Base-by-base conservation (phyloP, 805 yeast genomes). In the Pichia thaimueangensis region DNA sequence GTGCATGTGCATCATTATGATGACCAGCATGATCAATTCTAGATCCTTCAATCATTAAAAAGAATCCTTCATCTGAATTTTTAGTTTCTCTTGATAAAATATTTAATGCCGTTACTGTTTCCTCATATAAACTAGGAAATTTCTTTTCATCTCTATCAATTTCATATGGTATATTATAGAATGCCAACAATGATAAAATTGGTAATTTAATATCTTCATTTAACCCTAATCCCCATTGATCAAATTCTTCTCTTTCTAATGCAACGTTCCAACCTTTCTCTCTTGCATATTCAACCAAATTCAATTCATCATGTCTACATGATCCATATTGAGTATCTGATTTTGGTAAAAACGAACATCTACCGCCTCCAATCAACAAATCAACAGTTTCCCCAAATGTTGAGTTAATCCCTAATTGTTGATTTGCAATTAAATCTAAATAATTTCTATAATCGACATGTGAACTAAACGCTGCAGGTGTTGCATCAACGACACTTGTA, bases 21-120 rank as follows among this genome's bases (percentile, higher is more conserved):
- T 89, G 97, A 34, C 96, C 96, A 6, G 95, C 96, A 58, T 88
- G 96, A 64, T 89, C 97, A 55, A 89, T 88, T 61, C 96, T 74
- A 6, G 95, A 85, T 16, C 96, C 96, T 68, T 89, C 96, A 41
- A 89, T 77, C 61, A 89, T 60, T 45, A 89, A 62, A 67, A 89
- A 88, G 62, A 89, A 88, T 0, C 97, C 97, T 50, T 82, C 64
- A 16, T 86, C 93, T 2, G 85, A 74, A 51, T 86, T 73, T 49
- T 73, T 64, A 1, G 94, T 74, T 19, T 89, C 89, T 43, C 74
- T 67, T 2, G 73, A 65, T 50, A 88, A 69, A 0, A 87, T 79
- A 29, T 69, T 75, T 52, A 88, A 64, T 0, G 96, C 96, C 12
- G 86, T 79, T 30, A 68, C 58, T 4, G 88, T 82, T 58, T 83